Evolutionary conservation across 768 basidiomycete genomes (phyloP).

Genomic region (Dictyophora rubrovolvata): DNA sequence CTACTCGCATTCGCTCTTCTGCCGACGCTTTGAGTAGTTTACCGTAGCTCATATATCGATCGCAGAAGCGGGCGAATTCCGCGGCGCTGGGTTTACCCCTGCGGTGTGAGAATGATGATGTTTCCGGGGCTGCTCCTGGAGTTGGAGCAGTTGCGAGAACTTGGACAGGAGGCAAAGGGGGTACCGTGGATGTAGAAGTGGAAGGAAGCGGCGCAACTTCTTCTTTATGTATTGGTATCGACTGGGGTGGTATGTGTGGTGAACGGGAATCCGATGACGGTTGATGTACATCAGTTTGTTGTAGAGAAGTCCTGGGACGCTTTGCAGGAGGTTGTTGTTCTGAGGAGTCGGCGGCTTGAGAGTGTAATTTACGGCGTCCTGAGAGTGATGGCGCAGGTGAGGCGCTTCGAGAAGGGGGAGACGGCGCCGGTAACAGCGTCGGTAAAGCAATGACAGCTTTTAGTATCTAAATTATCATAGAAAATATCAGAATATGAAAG

Average conservation of each 20-base stretch:
- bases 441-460: slow-evolving; percentile 28
- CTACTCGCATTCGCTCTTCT: slow-evolving; percentile 64
- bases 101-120: slow-evolving; percentile 32
- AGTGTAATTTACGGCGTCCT: slow-evolving; percentile 10
- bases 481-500: background rate
- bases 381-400: slow-evolving; percentile 26
- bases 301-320: background rate
- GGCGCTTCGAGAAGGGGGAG: slow-evolving; percentile 33
- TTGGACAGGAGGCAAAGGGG: slow-evolving; percentile 11
- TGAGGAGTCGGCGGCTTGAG: background rate
- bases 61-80: slow-evolving; percentile 52
- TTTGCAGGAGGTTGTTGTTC: background rate
- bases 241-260: background rate
- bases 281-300: slow-evolving; percentile 6
- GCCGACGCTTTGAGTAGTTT: slow-evolving; percentile 78
- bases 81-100: slow-evolving; percentile 34
- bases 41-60: slow-evolving; percentile 59
- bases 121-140: slow-evolving; percentile 2
- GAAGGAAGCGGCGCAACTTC: slow-evolving; percentile 15
- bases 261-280: background rate
- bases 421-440: slow-evolving; percentile 32
- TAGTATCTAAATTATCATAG: slow-evolving; percentile 26
- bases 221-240: background rate
- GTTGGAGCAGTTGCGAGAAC: slow-evolving; percentile 50
- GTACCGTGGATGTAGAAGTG: slow-evolving; percentile 23